Percentiles rank a stretch among this genome's conserved stretches.
Conservation (phyloP, 2,329 filamentous ascomycete species). For the Fusarium sp. region DNA sequence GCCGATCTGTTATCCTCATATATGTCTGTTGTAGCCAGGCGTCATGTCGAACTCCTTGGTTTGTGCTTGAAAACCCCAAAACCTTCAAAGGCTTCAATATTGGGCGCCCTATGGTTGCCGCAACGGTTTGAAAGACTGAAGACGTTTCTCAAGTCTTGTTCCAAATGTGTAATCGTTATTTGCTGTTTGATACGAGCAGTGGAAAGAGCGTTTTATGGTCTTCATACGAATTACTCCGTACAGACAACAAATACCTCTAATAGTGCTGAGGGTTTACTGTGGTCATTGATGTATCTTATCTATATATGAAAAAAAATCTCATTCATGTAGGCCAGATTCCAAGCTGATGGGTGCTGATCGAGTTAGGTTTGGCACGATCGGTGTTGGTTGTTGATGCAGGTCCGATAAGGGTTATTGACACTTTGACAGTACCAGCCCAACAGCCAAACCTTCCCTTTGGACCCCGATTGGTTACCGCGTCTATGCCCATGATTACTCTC, state of each 20-base stretch:
- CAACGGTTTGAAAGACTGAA: constrained; percentile 7
- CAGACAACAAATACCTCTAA: too few species aligned
- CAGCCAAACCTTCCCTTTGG: constrained; percentile 7
- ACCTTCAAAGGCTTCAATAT: neutral
- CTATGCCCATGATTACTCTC: constrained; percentile 1
- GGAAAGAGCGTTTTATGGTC: too few species aligned
- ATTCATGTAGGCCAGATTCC: constrained; percentile 7
- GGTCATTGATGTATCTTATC: too few species aligned
- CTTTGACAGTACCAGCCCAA: neutral
- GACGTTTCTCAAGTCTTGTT: constrained; percentile 33
- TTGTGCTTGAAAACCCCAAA: constrained; percentile 6
- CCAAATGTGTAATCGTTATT: constrained; percentile 34
- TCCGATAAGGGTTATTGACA: constrained; percentile 13
- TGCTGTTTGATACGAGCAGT: neutral
- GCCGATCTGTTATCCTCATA: neutral
- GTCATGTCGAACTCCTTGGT: neutral
- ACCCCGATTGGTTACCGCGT: neutral
- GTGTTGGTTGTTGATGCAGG: constrained; percentile 12
- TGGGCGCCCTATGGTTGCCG: constrained; percentile 8
- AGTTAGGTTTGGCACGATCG: constrained; percentile 26
- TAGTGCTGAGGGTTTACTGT: too few species aligned
- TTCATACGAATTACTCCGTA: too few species aligned
- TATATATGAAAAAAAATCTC: too few species aligned
- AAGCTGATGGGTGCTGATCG: constrained; percentile 28
- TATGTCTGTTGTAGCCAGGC: neutral